Conservation (phyloP, 805 yeast genomes). For the Blastobotrys peoriensis region DNA sequence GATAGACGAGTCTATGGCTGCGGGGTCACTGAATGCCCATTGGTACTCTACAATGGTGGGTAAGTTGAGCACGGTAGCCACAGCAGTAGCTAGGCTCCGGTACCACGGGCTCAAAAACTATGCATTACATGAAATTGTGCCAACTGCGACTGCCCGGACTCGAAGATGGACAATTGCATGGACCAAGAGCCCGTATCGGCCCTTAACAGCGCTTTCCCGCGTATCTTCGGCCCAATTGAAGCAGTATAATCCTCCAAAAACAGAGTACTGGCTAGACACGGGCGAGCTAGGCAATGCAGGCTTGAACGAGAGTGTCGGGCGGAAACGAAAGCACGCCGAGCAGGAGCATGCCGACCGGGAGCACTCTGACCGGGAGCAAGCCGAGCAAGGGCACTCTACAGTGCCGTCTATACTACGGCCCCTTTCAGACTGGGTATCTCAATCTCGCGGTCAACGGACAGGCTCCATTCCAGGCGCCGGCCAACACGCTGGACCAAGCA, state of each 20-base stretch:
- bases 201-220: not conserved
- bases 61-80: constrained; percentile 15
- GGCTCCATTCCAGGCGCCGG: too few relatives aligned
- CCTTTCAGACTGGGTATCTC: too few relatives aligned
- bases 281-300: not conserved
- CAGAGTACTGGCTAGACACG: not conserved
- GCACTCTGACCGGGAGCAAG: too few relatives aligned
- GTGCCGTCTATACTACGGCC: too few relatives aligned
- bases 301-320: too few relatives aligned
- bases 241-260: constrained; percentile 6
- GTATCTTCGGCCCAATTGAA: not conserved
- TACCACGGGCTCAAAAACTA: constrained; percentile 19
- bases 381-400: too few relatives aligned
- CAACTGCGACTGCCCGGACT: constrained; percentile 23
- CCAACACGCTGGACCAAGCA: too few relatives aligned
- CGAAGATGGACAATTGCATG: constrained; percentile 37
- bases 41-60: constrained; percentile 42
- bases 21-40: constrained; percentile 9
- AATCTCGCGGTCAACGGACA: too few relatives aligned
- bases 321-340: too few relatives aligned
- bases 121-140: constrained; percentile 29
- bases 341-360: too few relatives aligned
- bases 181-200: constrained; percentile 25
- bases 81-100: constrained; percentile 10
- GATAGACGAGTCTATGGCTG: constrained; percentile 30